phyloP scores from a whole-genome alignment of 257 asterid genomes.

The Ophiorrhiza pumila region DNA sequence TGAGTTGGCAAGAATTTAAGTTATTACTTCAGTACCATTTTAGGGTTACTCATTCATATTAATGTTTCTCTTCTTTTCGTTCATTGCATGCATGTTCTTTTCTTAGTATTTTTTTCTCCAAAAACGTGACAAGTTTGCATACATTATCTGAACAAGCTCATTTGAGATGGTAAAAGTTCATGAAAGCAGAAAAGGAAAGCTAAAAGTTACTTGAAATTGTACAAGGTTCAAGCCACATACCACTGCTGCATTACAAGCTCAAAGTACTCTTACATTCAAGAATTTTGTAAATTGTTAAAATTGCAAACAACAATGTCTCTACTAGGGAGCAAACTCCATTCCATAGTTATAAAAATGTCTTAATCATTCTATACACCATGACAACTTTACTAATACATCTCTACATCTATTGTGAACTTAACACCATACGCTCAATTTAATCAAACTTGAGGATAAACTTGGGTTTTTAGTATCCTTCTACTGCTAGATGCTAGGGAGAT shows the following conservation, averaged over 20 bases:
- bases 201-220: neutral
- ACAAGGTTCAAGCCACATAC: neutral
- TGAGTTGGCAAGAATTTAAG: no score
- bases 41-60: no score
- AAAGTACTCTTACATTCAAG: neutral
- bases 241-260: neutral
- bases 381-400: neutral
- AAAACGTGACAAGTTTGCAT: no score
- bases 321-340: neutral
- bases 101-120: no score
- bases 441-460: neutral
- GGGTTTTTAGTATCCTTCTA: neutral
- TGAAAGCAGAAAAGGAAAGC: constrained; percentile 10
- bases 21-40: no score
- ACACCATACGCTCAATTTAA: no score
- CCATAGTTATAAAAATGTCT: no score
- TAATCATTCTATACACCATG: neutral
- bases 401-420: neutral
- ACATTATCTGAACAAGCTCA: no score
- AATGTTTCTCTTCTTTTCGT: no score
- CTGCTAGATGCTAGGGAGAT: neutral
- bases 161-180: no score
- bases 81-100: no score
- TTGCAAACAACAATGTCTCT: neutral
- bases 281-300: neutral